Conservation (phyloP, 768 basidiomycete species). For the Lactarius trivialis region DNA sequence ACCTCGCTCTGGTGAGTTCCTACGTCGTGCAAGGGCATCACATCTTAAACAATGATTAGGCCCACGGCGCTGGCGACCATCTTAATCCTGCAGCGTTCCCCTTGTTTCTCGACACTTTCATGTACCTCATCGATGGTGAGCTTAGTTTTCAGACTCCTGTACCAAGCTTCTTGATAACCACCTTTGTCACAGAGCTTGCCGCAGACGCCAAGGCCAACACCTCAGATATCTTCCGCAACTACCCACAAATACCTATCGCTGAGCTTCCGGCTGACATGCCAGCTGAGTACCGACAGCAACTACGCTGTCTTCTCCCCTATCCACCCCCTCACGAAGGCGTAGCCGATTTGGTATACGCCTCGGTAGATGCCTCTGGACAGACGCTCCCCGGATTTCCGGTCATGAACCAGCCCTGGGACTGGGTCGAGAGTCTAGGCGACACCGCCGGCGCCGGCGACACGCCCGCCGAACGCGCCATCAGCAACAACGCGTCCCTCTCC, state of each 20-base stretch:
- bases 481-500: conserved; percentile 62
- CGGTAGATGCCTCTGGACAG: conserved; percentile 49
- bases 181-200: conserved; percentile 48
- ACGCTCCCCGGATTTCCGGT: conserved; percentile 47
- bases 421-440: conserved; percentile 74
- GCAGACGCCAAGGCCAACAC: conserved; percentile 46
- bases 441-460: conserved; percentile 37
- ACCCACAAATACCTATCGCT: conserved; percentile 45
- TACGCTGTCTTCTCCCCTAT: conserved; percentile 53
- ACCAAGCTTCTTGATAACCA: not conserved
- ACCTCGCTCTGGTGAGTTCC: conserved; percentile 23
- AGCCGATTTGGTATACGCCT: conserved; percentile 50
- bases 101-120: conserved; percentile 65
- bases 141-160: not conserved
- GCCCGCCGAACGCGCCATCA: conserved; percentile 37
- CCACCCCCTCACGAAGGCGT: conserved; percentile 46
- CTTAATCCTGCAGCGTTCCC: conserved; percentile 55
- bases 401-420: conserved; percentile 78
- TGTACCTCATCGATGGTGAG: conserved; percentile 69
- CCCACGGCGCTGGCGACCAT: conserved; percentile 46
- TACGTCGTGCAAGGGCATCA: not conserved
- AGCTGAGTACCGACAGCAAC: conserved; percentile 47
- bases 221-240: conserved; percentile 59
- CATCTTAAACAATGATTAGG: conserved; percentile 32
- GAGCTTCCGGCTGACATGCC: conserved; percentile 54